Conservation (phyloP, 306 rosid species). For the Ziziphus jujuba region DNA sequence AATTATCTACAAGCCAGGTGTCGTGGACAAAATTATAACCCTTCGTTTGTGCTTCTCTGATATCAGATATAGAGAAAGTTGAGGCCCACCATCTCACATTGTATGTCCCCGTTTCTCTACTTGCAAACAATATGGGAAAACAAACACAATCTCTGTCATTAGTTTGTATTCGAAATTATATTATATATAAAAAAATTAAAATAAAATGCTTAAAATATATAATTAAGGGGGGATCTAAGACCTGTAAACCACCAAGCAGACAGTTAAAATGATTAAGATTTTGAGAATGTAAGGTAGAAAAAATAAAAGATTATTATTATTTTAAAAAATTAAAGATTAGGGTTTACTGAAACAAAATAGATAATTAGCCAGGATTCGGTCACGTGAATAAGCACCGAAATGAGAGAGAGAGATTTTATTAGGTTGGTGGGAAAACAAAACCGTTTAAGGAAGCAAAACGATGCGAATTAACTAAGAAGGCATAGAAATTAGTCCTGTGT, state of each 20-base stretch:
- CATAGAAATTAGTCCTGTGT: not conserved
- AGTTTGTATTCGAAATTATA: too few species aligned
- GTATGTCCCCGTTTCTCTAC: constrained; percentile 9
- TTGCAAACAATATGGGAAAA: not conserved
- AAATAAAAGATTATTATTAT: too few species aligned
- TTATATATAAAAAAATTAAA: too few species aligned
- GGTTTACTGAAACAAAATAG: constrained; percentile 1
- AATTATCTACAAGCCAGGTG: constrained; percentile 24
- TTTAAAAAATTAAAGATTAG: not conserved
- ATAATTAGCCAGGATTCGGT: constrained; percentile 7
- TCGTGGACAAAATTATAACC: constrained; percentile 34
- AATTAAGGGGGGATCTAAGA: too few species aligned
- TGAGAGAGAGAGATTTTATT: constrained; percentile 17
- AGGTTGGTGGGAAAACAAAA: constrained; percentile 30
- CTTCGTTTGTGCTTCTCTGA: constrained; percentile 17
- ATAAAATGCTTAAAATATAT: too few species aligned
- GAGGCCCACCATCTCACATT: constrained; percentile 36
- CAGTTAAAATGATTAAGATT: constrained; percentile 5
- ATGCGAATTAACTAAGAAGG: constrained; percentile 27
- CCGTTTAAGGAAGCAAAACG: constrained; percentile 72
- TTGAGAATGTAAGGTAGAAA: constrained; percentile 1
- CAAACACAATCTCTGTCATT: not conserved
- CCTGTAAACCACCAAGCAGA: not conserved
- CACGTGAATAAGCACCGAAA: constrained; percentile 46
- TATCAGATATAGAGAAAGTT: constrained; percentile 12